A percentile compares a stretch with the other conserved stretches of the same genome.
phyloP scores from a whole-genome alignment of 2,329 filamentous ascomycete genomes.

The Cladobotryum protrusum region DNA sequence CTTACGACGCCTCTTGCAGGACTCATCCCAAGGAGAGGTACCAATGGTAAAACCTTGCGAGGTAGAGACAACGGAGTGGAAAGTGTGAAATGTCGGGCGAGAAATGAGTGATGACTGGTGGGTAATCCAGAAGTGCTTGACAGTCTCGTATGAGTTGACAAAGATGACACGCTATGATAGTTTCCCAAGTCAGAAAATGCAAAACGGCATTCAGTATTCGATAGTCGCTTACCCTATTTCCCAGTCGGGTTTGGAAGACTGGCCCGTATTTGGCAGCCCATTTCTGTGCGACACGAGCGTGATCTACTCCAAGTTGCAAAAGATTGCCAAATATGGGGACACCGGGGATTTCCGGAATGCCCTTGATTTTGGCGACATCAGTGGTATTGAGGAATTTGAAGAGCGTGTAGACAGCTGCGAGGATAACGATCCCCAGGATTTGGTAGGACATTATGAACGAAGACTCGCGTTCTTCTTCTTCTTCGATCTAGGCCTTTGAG shows the following conservation, averaged over 20 bases:
- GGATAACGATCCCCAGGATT: slow-evolving; percentile 14
- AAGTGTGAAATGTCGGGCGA: slow-evolving; percentile 72
- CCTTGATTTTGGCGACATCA: slow-evolving; percentile 55
- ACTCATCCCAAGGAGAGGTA: slow-evolving; percentile 78
- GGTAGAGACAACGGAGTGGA: slow-evolving; percentile 70
- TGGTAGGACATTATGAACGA: slow-evolving; percentile 16
- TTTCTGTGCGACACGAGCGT: slow-evolving; percentile 47
- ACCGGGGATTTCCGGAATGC: slow-evolving; percentile 55
- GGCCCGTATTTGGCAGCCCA: slow-evolving; percentile 57
- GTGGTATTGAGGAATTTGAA: slow-evolving; percentile 37
- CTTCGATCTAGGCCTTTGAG: too few relatives aligned
- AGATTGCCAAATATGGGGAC: slow-evolving; percentile 59
- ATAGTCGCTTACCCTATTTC: slow-evolving; percentile 49
- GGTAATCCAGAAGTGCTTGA: slow-evolving; percentile 69
- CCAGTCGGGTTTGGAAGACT: slow-evolving; percentile 62
- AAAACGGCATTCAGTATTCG: too few relatives aligned
- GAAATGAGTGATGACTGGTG: slow-evolving; percentile 74
- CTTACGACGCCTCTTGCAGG: slow-evolving; percentile 69
- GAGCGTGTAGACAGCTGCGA: slow-evolving; percentile 17
- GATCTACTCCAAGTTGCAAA: slow-evolving; percentile 51
- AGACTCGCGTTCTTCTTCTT: too few relatives aligned
- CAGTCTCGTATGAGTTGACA: slow-evolving; percentile 70
- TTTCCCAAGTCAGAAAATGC: neutral
- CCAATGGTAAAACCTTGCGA: slow-evolving; percentile 78
- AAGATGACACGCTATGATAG: slow-evolving; percentile 58